These are phyloP conservation scores for Pseudopithomyces maydicus DNA, from an alignment of 2,329 filamentous ascomycete species.

Conservation along the genomic window DNA sequence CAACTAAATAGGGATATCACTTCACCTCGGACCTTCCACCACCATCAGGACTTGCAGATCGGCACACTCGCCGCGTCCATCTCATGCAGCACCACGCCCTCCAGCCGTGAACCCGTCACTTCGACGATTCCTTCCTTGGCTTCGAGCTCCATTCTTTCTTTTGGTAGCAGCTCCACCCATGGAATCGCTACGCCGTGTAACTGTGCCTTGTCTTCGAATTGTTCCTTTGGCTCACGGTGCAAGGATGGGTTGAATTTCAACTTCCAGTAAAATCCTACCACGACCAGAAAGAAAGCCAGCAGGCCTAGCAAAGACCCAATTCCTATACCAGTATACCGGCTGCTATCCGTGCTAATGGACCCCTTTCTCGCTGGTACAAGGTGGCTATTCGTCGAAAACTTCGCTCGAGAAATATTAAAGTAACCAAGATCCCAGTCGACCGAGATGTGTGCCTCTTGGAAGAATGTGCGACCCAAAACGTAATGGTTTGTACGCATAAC, in stretches of 20 bases:
- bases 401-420: constrained; percentile 8
- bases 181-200: neutral
- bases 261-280: neutral
- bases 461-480: constrained; percentile 39
- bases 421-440: constrained; percentile 29
- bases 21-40: too few relatives aligned
- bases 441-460: constrained; percentile 43
- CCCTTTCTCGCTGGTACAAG: neutral
- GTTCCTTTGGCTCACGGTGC: neutral
- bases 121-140: neutral
- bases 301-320: neutral
- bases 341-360: neutral
- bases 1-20: too few relatives aligned
- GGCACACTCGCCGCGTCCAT: neutral
- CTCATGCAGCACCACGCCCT: neutral
- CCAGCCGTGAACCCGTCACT: neutral
- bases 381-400: neutral
- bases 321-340: neutral
- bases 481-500: constrained; percentile 38
- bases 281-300: neutral
- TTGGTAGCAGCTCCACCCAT: neutral
- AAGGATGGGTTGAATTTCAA: neutral
- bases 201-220: neutral
- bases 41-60: too few relatives aligned
- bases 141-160: neutral